Evolutionary conservation across 176 grass and related monocot species (phyloP).

Genomic region (Lolium multiflorum): DNA sequence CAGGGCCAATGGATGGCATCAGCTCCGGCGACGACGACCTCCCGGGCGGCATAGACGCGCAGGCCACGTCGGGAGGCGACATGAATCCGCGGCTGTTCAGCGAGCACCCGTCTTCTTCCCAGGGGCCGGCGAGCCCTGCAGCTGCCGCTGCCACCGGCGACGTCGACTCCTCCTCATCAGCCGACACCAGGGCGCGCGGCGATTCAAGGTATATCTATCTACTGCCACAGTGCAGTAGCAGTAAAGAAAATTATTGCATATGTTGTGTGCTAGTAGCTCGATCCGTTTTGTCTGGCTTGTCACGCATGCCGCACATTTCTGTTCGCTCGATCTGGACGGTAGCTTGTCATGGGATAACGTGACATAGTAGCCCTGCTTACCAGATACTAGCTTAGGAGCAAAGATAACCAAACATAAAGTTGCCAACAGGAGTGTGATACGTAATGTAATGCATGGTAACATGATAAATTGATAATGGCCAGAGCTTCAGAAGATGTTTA

Average conservation of each 20-base stretch:
- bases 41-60: neutral
- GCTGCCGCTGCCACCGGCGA: conserved; percentile 40
- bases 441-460: neutral
- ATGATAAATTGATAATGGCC: conserved; percentile 8
- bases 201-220: conserved; percentile 61
- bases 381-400: neutral
- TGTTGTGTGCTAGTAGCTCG: neutral
- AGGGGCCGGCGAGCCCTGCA: conserved; percentile 56
- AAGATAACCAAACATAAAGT: neutral
- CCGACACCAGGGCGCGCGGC: conserved; percentile 37
- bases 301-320: neutral
- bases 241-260: neutral
- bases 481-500: conserved; percentile 38
- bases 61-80: conserved; percentile 47
- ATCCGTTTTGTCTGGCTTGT: neutral
- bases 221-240: neutral
- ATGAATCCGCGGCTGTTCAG: conserved; percentile 25
- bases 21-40: conserved; percentile 84
- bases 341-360: conserved; percentile 26
- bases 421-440: neutral
- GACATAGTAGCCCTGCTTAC: neutral
- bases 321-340: neutral
- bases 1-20: conserved; percentile 59
- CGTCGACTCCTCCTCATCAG: conserved; percentile 39
- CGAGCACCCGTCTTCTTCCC: conserved; percentile 49